A percentile compares a stretch with the other conserved stretches of the same genome.
Conservation (phyloP, 495 filamentous ascomycete genomes). For the Lindgomyces ingoldianus region DNA sequence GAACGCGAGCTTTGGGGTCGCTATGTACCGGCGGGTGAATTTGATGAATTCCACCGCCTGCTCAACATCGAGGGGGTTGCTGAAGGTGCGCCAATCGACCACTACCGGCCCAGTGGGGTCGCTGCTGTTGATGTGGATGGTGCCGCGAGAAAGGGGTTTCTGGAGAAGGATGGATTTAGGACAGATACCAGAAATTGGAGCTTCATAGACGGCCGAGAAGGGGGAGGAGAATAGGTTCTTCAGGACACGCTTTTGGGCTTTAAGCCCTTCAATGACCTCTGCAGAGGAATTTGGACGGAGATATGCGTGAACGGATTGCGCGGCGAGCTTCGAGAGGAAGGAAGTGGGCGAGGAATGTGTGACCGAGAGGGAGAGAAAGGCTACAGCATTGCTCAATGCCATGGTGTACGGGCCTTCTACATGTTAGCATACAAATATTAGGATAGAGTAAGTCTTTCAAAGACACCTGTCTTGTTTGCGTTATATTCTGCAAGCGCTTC, state of each 20-base stretch:
- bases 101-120: conserved; percentile 42
- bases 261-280: conserved; percentile 51
- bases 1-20: not conserved
- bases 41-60: conserved; percentile 8
- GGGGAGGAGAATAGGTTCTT: conserved; percentile 41
- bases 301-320: conserved; percentile 44
- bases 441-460: conserved; percentile 46
- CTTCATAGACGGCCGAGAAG: not conserved
- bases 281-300: conserved; percentile 45
- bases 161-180: conserved; percentile 44
- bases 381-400: conserved; percentile 17
- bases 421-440: conserved; percentile 22
- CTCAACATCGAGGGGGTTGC: conserved; percentile 51
- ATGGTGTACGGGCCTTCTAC: conserved; percentile 48
- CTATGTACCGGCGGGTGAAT: conserved; percentile 8
- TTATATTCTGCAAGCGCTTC: conserved; percentile 19
- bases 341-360: not conserved
- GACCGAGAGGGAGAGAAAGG: conserved; percentile 16
- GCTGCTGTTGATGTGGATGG: conserved; percentile 48
- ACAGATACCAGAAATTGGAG: not conserved
- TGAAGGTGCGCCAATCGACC: conserved; percentile 53
- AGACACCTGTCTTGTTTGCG: conserved; percentile 39
- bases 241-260: conserved; percentile 50
- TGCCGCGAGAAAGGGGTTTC: conserved; percentile 52
- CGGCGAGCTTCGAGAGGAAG: not conserved